phyloP scores from a whole-genome alignment of 2,329 filamentous ascomycete genomes.

The Drechslerella coelobrocha region DNA sequence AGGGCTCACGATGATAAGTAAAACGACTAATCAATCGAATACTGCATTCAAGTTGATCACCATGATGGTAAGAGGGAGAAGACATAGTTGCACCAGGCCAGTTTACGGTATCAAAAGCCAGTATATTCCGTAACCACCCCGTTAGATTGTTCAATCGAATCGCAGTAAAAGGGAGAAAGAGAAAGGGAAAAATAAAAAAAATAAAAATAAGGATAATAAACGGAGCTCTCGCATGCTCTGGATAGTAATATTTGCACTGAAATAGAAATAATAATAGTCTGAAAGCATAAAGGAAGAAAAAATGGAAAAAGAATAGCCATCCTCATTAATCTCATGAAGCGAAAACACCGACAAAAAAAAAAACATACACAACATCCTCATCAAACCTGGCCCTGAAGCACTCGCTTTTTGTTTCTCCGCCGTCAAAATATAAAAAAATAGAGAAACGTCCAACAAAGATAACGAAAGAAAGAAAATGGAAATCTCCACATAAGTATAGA shows the following conservation, averaged over 20 bases:
- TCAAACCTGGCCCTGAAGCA: background rate
- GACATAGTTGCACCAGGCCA: too few species aligned
- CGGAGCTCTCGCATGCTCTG: conserved; percentile 24
- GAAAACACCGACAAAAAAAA: background rate
- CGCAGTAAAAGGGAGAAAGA: background rate
- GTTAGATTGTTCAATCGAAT: too few species aligned
- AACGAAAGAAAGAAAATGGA: conserved; percentile 2
- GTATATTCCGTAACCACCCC: too few species aligned
- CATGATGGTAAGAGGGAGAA: too few species aligned
- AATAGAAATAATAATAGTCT: background rate
- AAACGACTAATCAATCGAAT: too few species aligned
- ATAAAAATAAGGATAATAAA: conserved; percentile 10
- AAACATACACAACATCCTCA: conserved; percentile 17
- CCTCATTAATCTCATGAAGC: conserved; percentile 37
- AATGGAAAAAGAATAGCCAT: conserved; percentile 21
- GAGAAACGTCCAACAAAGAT: background rate
- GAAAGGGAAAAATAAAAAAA: background rate
- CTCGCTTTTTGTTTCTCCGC: conserved; percentile 15
- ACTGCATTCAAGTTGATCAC: too few species aligned
- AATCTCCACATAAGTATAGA: conserved; percentile 16
- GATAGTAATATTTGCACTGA: conserved; percentile 46
- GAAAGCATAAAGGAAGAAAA: conserved; percentile 6
- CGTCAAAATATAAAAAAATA: conserved; percentile 6
- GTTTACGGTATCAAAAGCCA: too few species aligned
- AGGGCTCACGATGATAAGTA: too few species aligned